Base-by-base conservation (phyloP, 176 grass and related monocot species). In the Triticum urartu region DNA sequence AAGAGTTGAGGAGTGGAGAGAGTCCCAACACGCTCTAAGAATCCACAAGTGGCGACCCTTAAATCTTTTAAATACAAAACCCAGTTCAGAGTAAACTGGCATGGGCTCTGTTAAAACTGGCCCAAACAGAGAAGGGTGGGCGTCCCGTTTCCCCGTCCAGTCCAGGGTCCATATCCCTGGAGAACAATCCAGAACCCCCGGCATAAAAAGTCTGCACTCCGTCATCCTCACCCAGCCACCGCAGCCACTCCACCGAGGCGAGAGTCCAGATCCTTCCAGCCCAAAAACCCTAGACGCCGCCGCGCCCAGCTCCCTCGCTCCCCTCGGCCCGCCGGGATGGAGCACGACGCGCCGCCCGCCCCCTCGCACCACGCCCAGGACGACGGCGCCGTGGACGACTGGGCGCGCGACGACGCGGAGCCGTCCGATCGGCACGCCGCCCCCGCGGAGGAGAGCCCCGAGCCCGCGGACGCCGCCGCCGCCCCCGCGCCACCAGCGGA, bases 331-430 rank as follows among this genome's bases (percentile, higher is more conserved):
- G 71, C 47, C 54, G 56, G 66, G 18, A 90, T 90, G 89, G 85
- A 91, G 68, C 85, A 87, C 59, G 69, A 73, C 77, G 68, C 45
- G 10, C 66, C 7, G 66, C 33, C 17, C n/a, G 70, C 4, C 38
- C 62, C 60, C 14, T 7, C 60, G 22, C 78, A 47, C 38, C 78
- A 52, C 59, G 26, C 71, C 79, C 71, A 42, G 32, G 84, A 81
- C 15, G 90, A 52, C 15, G 68, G 59, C 75, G 45, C 75, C 67
- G 75, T 82, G 45, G 87, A 89, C 40, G 94, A 95, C 33, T 95
- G 94, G 94, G 92, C 87, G 30, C 77, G 81, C n/a, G 94, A 95
- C 6, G 86, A 91, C 33, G 91, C 77, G 72, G 94, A 87, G 40
- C 80, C 61, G 18, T 34, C 80, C 61, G n/a, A 89, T 87, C 80